Base-by-base conservation (phyloP, 345 rosid species). In the Euphorbia lathyris region DNA sequence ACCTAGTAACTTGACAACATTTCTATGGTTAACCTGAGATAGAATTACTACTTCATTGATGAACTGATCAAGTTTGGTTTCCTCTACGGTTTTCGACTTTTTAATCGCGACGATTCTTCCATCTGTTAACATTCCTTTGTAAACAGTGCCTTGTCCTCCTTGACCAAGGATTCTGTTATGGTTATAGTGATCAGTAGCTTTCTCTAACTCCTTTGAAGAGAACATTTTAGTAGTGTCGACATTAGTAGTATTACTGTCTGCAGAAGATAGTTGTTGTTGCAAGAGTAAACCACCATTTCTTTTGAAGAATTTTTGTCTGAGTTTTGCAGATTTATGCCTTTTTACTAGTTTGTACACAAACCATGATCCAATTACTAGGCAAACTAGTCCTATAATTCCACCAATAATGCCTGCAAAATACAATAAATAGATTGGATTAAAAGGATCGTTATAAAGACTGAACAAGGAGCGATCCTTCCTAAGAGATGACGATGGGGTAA, bases 231-330 rank as follows among this genome's bases (percentile, higher is more conserved):
- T 61, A 47, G 23, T 62, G 0, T 70, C 67, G n/a, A n/a, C n/a
- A n/a, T n/a, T n/a, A n/a, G n/a, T n/a, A 30, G 60, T 34, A 70
- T 30, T 62, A 3, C 23, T 40, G 17, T 61, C 51, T 14, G 4
- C 2, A 5, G 67, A 47, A 70, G 48, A 45, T 12, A 70, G n/a
- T 11, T 70, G 74, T 61, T 70, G 67, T 23, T 70, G 67, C 23
- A 70, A 19, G 3, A 70, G 45, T 27, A 60, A 17, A n/a, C 74
- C 74, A 4, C 74, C 74, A 47, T 70, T 70, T 40, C 74, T 36
- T 30, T 32, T 70, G 50, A 61, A 70, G 32, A 48, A 70, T 20
- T 34, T 61, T 17, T 70, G 45, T 29, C 42, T 70, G 23, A 61
- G 67, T 13, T 61, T 62, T 9, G 14, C 17, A 3, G 47, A 48